phyloP scores from a whole-genome alignment of 768 basidiomycete species.

The Dendrothele bispora region DNA sequence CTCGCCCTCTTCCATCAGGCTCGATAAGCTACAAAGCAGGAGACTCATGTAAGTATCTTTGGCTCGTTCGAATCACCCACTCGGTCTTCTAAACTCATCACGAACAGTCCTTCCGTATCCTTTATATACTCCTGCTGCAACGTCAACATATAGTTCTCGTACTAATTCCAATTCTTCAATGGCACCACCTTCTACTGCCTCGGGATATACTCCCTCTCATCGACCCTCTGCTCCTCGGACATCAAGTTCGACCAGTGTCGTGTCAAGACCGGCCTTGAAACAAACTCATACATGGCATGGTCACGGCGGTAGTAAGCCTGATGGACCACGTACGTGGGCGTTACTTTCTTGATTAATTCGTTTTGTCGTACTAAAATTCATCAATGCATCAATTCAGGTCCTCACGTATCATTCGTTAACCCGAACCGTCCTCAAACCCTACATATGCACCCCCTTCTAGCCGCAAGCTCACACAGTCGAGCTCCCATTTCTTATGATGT shows the following conservation, averaged over 20 bases:
- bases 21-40: neutral
- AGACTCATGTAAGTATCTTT: conserved; percentile 1
- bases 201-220: conserved; percentile 23
- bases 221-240: conserved; percentile 34
- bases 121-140: conserved; percentile 23
- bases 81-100: neutral
- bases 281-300: conserved; percentile 49
- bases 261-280: conserved; percentile 45
- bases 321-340: conserved; percentile 27
- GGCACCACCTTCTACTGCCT: conserved; percentile 6
- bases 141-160: conserved; percentile 5
- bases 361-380: no score
- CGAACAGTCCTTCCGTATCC: conserved; percentile 28
- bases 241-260: conserved; percentile 40
- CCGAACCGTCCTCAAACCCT: conserved; percentile 35
- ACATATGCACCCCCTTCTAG: conserved; percentile 66
- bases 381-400: conserved; percentile 18
- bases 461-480: conserved; percentile 51
- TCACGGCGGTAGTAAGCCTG: conserved; percentile 35
- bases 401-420: conserved; percentile 34
- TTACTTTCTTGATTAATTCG: no score
- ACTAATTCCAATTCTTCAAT: conserved; percentile 11
- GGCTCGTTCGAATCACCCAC: neutral
- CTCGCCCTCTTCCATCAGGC: neutral
- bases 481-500: conserved; percentile 67